Percentiles rank a stretch among this genome's conserved stretches.
These are phyloP conservation scores for Leersia perrieri DNA, from an alignment of 176 grass and related monocot species.

Conservation along the genomic window DNA sequence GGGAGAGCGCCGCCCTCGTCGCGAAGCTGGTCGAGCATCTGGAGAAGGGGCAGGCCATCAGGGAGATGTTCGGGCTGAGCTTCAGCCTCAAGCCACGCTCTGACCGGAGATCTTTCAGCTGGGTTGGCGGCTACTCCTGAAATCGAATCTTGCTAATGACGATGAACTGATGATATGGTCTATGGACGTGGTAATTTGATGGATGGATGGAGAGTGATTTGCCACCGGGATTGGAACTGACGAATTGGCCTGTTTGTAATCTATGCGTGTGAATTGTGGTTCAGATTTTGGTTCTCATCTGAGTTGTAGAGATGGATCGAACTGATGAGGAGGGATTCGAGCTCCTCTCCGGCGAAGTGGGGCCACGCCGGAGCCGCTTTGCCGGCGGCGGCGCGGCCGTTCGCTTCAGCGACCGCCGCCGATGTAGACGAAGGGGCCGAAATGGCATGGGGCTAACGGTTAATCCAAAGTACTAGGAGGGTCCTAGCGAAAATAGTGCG, in stretches of 20 bases:
- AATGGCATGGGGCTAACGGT: no score
- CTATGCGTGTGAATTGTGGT: conserved; percentile 7
- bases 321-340: not conserved
- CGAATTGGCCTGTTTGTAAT: not conserved
- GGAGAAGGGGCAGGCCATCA: conserved; percentile 56
- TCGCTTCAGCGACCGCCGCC: no score
- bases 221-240: not conserved
- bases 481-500: not conserved
- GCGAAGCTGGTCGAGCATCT: conserved; percentile 55
- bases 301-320: not conserved
- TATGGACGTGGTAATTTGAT: not conserved
- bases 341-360: not conserved
- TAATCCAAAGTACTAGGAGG: not conserved
- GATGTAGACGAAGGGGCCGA: no score
- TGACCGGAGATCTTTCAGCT: conserved; percentile 60
- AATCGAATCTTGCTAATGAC: not conserved
- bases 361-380: not conserved
- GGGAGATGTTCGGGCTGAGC: conserved; percentile 89
- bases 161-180: not conserved
- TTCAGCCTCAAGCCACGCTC: conserved; percentile 51
- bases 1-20: conserved; percentile 68
- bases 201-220: not conserved
- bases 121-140: conserved; percentile 34
- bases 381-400: no score
- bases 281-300: not conserved